Conservation (phyloP, 208 protist genomes). For the Crithidia sp. region DNA sequence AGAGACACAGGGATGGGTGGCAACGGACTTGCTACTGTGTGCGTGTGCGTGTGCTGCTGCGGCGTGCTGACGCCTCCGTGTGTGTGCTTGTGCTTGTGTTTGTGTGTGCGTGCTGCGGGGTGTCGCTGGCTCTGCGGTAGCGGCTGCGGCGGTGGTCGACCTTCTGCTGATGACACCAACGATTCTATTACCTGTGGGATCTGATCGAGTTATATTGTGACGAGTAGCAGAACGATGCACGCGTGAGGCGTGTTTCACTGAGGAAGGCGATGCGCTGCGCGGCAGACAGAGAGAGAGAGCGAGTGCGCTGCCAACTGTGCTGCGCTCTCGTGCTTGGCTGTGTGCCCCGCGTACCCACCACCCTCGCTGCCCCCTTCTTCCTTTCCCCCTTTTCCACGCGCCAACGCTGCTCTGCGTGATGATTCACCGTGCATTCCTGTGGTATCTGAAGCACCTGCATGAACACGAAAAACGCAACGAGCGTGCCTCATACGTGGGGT, state of each 20-base stretch:
- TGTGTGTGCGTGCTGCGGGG: neutral
- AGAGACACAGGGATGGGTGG: too few species aligned
- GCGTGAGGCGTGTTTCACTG: slow-evolving; percentile 27
- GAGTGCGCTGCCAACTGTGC: too few species aligned
- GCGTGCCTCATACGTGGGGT: slow-evolving; percentile 27
- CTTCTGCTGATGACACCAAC: slow-evolving; percentile 32
- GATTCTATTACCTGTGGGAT: slow-evolving; percentile 55
- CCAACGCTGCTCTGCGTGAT: slow-evolving; percentile 7
- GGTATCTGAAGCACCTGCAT: slow-evolving; percentile 65
- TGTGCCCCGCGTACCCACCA: neutral
- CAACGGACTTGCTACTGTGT: too few species aligned
- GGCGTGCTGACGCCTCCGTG: too few species aligned
- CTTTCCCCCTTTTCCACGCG: neutral
- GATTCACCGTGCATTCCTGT: slow-evolving; percentile 72
- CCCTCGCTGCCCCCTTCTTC: neutral
- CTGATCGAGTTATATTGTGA: slow-evolving; percentile 24
- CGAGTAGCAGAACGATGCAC: slow-evolving; percentile 32
- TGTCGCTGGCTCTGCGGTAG: neutral
- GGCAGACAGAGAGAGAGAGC: too few species aligned
- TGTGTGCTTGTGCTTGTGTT: too few species aligned
- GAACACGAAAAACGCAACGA: slow-evolving; percentile 62
- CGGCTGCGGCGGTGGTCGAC: neutral
- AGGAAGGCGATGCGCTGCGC: slow-evolving; percentile 5
- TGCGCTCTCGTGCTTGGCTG: too few species aligned
- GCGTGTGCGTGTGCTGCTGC: neutral